Evolutionary conservation across 768 basidiomycete species (phyloP).

Genomic region (Amanita muscaria): DNA sequence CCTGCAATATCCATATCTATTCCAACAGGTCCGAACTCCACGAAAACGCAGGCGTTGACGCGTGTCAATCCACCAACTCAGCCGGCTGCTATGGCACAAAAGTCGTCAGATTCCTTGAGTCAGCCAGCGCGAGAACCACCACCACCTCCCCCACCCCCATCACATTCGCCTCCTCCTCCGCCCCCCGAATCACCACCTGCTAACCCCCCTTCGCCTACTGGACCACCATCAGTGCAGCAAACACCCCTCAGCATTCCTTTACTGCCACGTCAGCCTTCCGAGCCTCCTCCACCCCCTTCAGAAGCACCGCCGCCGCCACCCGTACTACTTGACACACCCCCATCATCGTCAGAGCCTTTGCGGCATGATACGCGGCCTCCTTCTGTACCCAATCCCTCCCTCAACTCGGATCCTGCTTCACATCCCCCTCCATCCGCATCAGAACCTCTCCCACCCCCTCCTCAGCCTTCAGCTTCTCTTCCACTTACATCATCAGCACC

Average conservation of each 20-base stretch:
- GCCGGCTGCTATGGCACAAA: constrained; percentile 20
- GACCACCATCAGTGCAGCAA: constrained; percentile 18
- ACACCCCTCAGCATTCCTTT: constrained; percentile 18
- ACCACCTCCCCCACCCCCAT: constrained; percentile 18
- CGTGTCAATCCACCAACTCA: constrained; percentile 12
- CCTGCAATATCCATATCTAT: constrained; percentile 20
- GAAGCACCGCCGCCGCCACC: constrained; percentile 14
- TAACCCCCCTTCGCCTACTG: constrained; percentile 18
- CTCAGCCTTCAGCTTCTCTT: constrained; percentile 15
- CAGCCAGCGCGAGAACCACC: constrained; percentile 14
- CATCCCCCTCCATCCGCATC: constrained; percentile 15
- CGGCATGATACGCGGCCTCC: constrained; percentile 18
- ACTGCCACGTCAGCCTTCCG: too few species aligned
- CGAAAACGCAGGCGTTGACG: constrained; percentile 12
- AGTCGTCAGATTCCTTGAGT: constrained; percentile 9
- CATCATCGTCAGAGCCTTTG: constrained; percentile 19
- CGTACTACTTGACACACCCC: constrained; percentile 15
- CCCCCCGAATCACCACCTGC: constrained; percentile 26
- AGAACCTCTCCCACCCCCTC: constrained; percentile 21
- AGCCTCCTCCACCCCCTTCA: constrained; percentile 22
- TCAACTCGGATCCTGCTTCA: constrained; percentile 28
- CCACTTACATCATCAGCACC: constrained; percentile 17
- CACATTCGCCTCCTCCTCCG: constrained; percentile 19
- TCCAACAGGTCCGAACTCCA: constrained; percentile 12
- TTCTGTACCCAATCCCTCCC: constrained; percentile 18